A percentile compares a stretch with the other conserved stretches of the same genome.
Evolutionary conservation across 1,284 basidiomycete species (phyloP).

Genomic region (Trametes polyzona): DNA sequence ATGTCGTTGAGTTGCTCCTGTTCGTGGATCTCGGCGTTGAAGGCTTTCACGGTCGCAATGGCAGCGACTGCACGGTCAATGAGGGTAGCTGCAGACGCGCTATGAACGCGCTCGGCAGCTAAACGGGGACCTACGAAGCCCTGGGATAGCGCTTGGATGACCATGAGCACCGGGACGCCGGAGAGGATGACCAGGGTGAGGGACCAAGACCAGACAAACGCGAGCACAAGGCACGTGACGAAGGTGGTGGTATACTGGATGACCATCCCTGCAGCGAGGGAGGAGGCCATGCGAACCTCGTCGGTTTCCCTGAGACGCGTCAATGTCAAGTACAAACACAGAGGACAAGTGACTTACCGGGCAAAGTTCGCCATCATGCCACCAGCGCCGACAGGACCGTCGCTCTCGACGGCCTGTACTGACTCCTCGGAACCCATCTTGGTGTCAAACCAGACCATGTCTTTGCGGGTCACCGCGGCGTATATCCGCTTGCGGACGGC

Average conservation of each 20-base stretch:
- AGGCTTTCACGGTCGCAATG: constrained; percentile 94
- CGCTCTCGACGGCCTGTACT: constrained; percentile 49
- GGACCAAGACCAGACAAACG: constrained; percentile 79
- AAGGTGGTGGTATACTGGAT: constrained; percentile 84
- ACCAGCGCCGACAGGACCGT: constrained; percentile 77
- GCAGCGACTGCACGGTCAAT: constrained; percentile 80
- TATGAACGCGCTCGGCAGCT: constrained; percentile 65
- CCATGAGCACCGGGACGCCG: constrained; percentile 81
- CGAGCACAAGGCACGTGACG: constrained; percentile 80
- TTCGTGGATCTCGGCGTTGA: constrained; percentile 83
- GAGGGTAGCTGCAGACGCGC: constrained; percentile 75
- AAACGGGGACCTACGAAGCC: constrained; percentile 69
- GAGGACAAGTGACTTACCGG: constrained; percentile 54
- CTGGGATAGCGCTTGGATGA: constrained; percentile 81
- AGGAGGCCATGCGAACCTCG: constrained; percentile 86
- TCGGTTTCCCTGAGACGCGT: constrained; percentile 82
- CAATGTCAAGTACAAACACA: constrained; percentile 1
- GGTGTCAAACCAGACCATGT: constrained; percentile 88
- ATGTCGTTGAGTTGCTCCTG: constrained; percentile 49
- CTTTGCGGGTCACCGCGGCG: constrained; percentile 67
- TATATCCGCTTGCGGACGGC: constrained; percentile 76
- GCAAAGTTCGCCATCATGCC: constrained; percentile 95
- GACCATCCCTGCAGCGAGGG: constrained; percentile 76
- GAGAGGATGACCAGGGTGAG: constrained; percentile 93
- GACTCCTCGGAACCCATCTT: constrained; percentile 72